Evolutionary conservation across 2,329 filamentous ascomycete genomes (phyloP), one percentile per base, ranked within the genome.

Genomic region (Pseudogymnoascus sp.): DNA sequence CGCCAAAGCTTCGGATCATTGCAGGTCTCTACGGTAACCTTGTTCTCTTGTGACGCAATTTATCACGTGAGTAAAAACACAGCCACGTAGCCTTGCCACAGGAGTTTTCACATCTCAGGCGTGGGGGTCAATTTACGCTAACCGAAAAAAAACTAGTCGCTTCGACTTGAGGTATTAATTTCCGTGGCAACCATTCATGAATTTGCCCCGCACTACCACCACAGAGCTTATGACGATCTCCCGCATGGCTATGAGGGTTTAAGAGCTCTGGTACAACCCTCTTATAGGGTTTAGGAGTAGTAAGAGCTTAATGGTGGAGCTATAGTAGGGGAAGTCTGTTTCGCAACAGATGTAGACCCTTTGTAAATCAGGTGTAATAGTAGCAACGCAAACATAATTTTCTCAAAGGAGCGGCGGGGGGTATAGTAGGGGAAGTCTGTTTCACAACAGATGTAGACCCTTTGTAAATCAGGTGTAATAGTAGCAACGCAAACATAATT

Each of bases 151-250:
- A 21, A 33, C 37, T 60, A 37, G 58, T 60, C 26, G 26, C 39
- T 60, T 60, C 23, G 58, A 60, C 58, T 62, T 55, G 23, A 61
- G 41, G 60, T 61, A 59, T 48, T 23, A 33, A 63, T 65, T 41
- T 61, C 65, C 41, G 48, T 69, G 58, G 41, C 45, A 21, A 57
- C 37, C 41, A 15, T 57, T 5, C 41, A 60, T 56, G 48, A 60
- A 57, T 56, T 28, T 37, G 28, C 21, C 35, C 48, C 41, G 26
- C 45, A 57, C 45, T 12, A 18, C 19, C 41, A 41, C 37, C 35
- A 59, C 21, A 59, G 21, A 38, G 58, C 58, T 30, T 13, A 60
- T 30, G 59, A 60, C 45, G 59, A 60, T 60, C 28, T 57, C 19
- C 45, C 21, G 45, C 38, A 26, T 60, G 12, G 58, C 23, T 28